Conservation (phyloP, 129 eudicot species). For the Flaveria brownii region DNA sequence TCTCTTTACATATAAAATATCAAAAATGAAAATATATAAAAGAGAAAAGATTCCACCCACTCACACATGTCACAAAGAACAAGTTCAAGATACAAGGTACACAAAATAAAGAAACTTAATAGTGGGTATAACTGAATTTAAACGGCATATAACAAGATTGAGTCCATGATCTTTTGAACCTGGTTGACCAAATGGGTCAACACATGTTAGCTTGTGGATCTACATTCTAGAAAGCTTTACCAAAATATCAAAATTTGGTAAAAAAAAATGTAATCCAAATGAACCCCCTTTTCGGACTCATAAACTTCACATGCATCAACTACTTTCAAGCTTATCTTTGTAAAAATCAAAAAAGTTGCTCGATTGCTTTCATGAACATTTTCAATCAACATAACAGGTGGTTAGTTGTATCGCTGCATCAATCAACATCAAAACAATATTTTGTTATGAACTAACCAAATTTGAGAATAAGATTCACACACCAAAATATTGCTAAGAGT, state of each 20-base stretch:
- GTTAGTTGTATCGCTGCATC: background rate
- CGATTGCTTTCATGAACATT: background rate
- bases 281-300: constrained; percentile 9
- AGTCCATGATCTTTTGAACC: background rate
- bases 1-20: background rate
- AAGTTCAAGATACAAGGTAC: background rate
- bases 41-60: too few relatives aligned
- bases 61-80: too few relatives aligned
- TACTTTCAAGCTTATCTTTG: background rate
- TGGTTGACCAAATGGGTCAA: constrained; percentile 29
- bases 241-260: too few relatives aligned
- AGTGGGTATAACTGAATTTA: background rate
- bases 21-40: background rate
- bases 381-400: background rate
- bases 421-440: background rate
- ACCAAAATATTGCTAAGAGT: background rate
- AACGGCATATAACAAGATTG: background rate
- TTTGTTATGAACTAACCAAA: background rate
- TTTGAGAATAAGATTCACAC: constrained; percentile 5
- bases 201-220: constrained; percentile 7
- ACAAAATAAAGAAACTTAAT: background rate
- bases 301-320: constrained; percentile 15
- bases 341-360: background rate
- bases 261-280: background rate
- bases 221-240: background rate